Evolutionary conservation across 495 filamentous ascomycete genomes (phyloP).

Genomic region (Amorphotheca resinae): DNA sequence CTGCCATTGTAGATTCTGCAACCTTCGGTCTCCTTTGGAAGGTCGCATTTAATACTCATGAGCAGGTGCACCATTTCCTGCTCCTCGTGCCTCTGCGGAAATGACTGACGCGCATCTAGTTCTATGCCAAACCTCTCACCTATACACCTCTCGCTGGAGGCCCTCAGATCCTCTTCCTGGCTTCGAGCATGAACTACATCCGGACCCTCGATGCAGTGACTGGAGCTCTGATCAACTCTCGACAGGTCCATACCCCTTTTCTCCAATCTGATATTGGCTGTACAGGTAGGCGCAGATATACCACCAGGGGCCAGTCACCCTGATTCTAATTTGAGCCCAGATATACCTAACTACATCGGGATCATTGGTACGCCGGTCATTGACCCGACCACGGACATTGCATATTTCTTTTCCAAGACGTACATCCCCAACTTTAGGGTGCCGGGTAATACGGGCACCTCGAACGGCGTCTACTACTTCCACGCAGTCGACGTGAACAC

Average conservation of each 20-base stretch:
- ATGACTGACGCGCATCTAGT: neutral
- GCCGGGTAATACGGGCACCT: neutral
- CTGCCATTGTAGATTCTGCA: constrained; percentile 25
- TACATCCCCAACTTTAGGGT: neutral
- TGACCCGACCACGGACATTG: constrained; percentile 32
- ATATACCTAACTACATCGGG: constrained; percentile 33
- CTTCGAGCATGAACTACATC: constrained; percentile 34
- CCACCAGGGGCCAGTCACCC: no score
- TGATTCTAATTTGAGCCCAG: no score
- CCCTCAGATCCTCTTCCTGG: constrained; percentile 32
- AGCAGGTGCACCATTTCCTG: constrained; percentile 14
- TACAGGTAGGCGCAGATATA: no score
- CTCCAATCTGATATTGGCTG: constrained; percentile 22
- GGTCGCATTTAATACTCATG: constrained; percentile 15
- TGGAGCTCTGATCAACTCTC: constrained; percentile 26
- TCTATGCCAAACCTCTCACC: constrained; percentile 34
- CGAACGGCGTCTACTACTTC: constrained; percentile 22
- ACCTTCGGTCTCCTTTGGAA: constrained; percentile 27
- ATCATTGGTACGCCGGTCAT: constrained; percentile 37
- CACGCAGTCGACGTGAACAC: constrained; percentile 27
- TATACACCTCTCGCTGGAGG: constrained; percentile 28
- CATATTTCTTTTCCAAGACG: constrained; percentile 31
- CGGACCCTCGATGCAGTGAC: constrained; percentile 35
- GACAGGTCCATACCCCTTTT: constrained; percentile 35
- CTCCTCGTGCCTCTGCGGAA: neutral